These are phyloP conservation scores for Capronia coronata DNA, from an alignment of 2,329 filamentous ascomycete genomes.

Conservation along the genomic window DNA sequence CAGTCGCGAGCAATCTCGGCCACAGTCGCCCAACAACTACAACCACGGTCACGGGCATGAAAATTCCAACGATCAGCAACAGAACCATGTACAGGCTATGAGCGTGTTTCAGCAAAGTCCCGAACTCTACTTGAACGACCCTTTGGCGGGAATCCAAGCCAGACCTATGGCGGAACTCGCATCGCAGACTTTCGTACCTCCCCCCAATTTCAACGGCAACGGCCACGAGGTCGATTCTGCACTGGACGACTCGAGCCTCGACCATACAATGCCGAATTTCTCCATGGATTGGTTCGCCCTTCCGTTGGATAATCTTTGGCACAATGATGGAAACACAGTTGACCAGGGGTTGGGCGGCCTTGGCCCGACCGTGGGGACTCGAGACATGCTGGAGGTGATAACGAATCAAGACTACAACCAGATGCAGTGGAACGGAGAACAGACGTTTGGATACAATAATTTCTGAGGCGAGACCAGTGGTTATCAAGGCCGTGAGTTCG, in stretches of 20 bases:
- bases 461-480: background rate
- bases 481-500: no score
- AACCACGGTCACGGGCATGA: conserved; percentile 12
- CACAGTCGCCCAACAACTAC: conserved; percentile 12
- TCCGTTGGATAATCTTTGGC: conserved; percentile 55
- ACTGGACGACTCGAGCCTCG: conserved; percentile 18
- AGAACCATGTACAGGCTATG: conserved; percentile 8
- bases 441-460: conserved; percentile 10
- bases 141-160: conserved; percentile 26
- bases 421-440: conserved; percentile 20
- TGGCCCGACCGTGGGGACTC: conserved; percentile 55
- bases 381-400: conserved; percentile 45
- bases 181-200: conserved; percentile 28
- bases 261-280: conserved; percentile 18
- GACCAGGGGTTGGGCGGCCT: conserved; percentile 53
- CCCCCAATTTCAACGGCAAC: conserved; percentile 23
- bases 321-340: conserved; percentile 40
- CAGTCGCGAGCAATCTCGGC: conserved; percentile 35
- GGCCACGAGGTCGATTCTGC: conserved; percentile 27
- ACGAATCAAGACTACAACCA: conserved; percentile 23
- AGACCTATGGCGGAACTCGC: conserved; percentile 26
- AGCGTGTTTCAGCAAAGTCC: conserved; percentile 9
- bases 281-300: conserved; percentile 53
- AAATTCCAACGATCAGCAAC: conserved; percentile 18
- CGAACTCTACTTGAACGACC: conserved; percentile 18